Conservation (phyloP, 2,329 filamentous ascomycete genomes). For the Xylaria sp. region DNA sequence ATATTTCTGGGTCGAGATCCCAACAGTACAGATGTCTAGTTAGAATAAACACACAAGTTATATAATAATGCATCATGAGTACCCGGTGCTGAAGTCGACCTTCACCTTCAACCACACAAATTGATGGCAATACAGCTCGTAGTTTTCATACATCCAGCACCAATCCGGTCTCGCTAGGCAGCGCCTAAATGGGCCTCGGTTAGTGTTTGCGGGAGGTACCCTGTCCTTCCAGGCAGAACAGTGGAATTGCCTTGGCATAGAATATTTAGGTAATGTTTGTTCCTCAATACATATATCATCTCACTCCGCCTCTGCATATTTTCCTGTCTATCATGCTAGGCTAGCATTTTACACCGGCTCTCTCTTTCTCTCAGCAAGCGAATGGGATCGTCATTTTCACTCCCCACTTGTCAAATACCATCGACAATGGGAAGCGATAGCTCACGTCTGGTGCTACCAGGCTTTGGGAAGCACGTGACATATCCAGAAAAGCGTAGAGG, state of each 20-base stretch:
- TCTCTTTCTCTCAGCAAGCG: not conserved
- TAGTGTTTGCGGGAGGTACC: constrained; percentile 15
- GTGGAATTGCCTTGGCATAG: not conserved
- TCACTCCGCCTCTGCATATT: not conserved
- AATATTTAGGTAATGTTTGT: not conserved
- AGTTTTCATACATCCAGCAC: not conserved
- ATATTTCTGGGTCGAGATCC: constrained; percentile 70
- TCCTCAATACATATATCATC: not conserved
- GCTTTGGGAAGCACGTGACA: constrained; percentile 13
- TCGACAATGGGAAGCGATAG: constrained; percentile 7
- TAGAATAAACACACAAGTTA: constrained; percentile 42
- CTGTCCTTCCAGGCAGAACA: constrained; percentile 21
- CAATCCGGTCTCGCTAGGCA: not conserved
- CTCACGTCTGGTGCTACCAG: constrained; percentile 17
- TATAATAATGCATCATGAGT: not conserved
- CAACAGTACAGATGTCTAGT: constrained; percentile 64
- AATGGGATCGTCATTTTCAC: constrained; percentile 6
- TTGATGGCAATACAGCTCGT: not conserved
- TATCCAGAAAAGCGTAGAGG: not conserved
- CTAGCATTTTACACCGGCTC: not conserved
- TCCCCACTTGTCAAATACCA: not conserved
- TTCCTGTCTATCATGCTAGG: not conserved
- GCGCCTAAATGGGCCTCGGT: not conserved
- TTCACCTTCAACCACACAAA: not conserved
- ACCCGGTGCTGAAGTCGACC: not conserved